These are phyloP conservation scores for Wickerhamiella bombiphila DNA, from an alignment of 805 yeast genomes.

Conservation along the genomic window DNA sequence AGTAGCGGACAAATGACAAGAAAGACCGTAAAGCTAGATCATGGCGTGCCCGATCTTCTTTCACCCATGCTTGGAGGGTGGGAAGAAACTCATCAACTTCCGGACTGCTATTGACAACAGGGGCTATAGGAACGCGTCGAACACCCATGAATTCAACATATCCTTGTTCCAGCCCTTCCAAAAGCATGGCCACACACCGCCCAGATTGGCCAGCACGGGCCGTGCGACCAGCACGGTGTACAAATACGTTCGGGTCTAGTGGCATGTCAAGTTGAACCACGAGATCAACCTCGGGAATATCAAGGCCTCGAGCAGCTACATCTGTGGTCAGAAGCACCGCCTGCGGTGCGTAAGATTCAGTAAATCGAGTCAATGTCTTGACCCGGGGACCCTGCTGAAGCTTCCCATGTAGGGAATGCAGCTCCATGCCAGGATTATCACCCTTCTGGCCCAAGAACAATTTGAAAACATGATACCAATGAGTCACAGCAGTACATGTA, in stretches of 20 bases:
- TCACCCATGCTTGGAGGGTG: conserved; percentile 37
- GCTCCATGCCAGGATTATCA: conserved; percentile 21
- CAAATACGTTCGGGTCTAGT: conserved; percentile 75
- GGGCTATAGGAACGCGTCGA: conserved; percentile 38
- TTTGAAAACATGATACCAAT: conserved; percentile 30
- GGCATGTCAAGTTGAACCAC: conserved; percentile 95
- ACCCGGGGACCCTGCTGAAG: conserved; percentile 65
- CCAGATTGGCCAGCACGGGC: conserved; percentile 86
- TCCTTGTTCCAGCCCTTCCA: conserved; percentile 64
- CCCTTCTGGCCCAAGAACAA: conserved; percentile 6
- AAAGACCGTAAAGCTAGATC: conserved; percentile 69
- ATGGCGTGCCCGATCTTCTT: conserved; percentile 64
- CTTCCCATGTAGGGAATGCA: conserved; percentile 83
- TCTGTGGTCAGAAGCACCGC: conserved; percentile 78
- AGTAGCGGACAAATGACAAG: conserved; percentile 70
- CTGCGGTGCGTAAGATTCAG: conserved; percentile 31
- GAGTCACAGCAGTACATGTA: conserved; percentile 71
- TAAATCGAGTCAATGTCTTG: conserved; percentile 52
- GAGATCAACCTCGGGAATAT: conserved; percentile 85
- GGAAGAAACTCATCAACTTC: conserved; percentile 13
- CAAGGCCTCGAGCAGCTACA: conserved; percentile 97
- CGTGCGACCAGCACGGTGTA: conserved; percentile 91
- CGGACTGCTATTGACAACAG: conserved; percentile 4
- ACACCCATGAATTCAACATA: conserved; percentile 70
- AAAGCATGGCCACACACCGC: conserved; percentile 58